Base-by-base conservation (phyloP, 805 yeast species). In the Debaryomyces castellii region DNA sequence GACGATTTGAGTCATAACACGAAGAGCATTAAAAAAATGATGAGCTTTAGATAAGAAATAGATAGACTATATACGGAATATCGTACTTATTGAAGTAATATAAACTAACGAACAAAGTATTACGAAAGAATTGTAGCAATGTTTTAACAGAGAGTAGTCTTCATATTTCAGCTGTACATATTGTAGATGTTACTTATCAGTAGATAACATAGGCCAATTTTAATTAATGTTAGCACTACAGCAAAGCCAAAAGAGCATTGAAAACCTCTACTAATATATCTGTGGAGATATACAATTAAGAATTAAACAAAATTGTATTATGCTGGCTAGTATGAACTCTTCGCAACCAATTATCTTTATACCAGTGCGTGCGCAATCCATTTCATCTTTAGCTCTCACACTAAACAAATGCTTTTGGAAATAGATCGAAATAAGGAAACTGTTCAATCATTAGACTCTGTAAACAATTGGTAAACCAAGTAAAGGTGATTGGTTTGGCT, bases 11-110 rank as follows among this genome's bases (percentile, higher is more conserved):
- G 40, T 3, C 36, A 44, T 16, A 51, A 45, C 42, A 45, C 52
- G 6, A 60, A 61, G 39, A 48, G 58, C 22, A 54, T 61, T 51
- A 54, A 56, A 20, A 60, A 62, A 39, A 51, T 62, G 51, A 58
- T 62, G 64, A 61, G 57, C 44, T 49, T 60, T 50, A 55, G 64
- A 39, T 54, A 41, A 34, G 28, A 3, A 18, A n/a, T 20, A 35
- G 3, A 35, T 35, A 35, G 24, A 35, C 34, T 30, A 20, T 30
- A 30, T 30, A 30, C 14, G 10, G 34, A n/a, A n/a, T 20, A 30
- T 30, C 16, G 18, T 30, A 14, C 28, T 14, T 30, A 18, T 30
- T 30, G 12, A 30, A 30, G 18, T 14, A 28, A 28, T 12, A n/a
- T n/a, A 14, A 30, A 9, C 34, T 30, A 30, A 30, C 7, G 34